Percentiles rank a stretch among this genome's conserved stretches.
Evolutionary conservation across 2,329 filamentous ascomycete species (phyloP).

Genomic region (Thelonectria blattea): DNA sequence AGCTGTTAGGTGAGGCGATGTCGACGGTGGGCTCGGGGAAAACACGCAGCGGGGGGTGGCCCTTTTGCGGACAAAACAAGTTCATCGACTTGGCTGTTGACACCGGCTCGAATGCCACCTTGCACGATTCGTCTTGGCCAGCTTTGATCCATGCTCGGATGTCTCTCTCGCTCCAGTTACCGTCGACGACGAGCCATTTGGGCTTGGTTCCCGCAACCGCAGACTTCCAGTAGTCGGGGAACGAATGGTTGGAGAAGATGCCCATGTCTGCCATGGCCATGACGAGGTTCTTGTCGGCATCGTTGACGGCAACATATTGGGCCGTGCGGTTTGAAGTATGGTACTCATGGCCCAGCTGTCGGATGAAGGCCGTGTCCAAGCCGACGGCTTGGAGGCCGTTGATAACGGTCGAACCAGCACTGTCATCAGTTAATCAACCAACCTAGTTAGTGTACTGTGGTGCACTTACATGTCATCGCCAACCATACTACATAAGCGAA

Average conservation of each 20-base stretch:
- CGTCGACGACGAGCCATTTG: slow-evolving; percentile 85
- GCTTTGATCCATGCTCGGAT: slow-evolving; percentile 72
- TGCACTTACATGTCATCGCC: slow-evolving; percentile 73
- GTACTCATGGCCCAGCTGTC: slow-evolving; percentile 56
- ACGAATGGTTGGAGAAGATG: slow-evolving; percentile 69
- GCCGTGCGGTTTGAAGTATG: slow-evolving; percentile 71
- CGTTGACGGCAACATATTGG: slow-evolving; percentile 91
- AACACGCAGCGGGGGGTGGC: slow-evolving; percentile 49
- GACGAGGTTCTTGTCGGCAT: slow-evolving; percentile 80
- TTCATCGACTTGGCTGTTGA: slow-evolving; percentile 78
- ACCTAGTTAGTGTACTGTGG: not conserved
- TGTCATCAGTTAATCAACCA: slow-evolving; percentile 37
- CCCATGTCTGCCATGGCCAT: slow-evolving; percentile 96
- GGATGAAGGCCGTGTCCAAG: slow-evolving; percentile 69
- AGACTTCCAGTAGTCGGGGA: slow-evolving; percentile 64
- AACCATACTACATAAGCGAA: slow-evolving; percentile 80
- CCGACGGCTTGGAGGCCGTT: slow-evolving; percentile 67
- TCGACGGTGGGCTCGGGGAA: slow-evolving; percentile 71
- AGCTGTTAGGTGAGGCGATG: slow-evolving; percentile 80
- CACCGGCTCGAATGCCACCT: slow-evolving; percentile 86
- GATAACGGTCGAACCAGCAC: slow-evolving; percentile 76
- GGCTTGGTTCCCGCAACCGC: slow-evolving; percentile 63
- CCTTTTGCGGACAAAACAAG: slow-evolving; percentile 62
- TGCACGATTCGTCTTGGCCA: slow-evolving; percentile 60
- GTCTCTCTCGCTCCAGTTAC: slow-evolving; percentile 76